Evolutionary conservation across 768 basidiomycete genomes (phyloP), one percentile per base, ranked within the genome.

Genomic region (Albatrellus ellisii): DNA sequence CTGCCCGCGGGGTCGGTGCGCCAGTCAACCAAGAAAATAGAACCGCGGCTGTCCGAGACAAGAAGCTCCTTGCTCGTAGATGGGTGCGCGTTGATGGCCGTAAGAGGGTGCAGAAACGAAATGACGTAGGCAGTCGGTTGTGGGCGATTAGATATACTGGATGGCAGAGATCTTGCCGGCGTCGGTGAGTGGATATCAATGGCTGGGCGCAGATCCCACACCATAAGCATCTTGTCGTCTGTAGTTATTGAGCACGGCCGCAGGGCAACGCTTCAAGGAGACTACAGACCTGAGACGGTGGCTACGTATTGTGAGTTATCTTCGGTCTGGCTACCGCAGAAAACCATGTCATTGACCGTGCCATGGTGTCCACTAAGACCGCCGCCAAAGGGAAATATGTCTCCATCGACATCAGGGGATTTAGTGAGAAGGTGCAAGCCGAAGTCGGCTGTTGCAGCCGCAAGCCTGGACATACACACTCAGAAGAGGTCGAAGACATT

Each of bases 171-270:
- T n/a, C n/a, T n/a, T n/a, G n/a, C n/a, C n/a, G n/a, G n/a, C n/a
- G n/a, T n/a, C n/a, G n/a, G n/a, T n/a, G n/a, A n/a, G 26, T 65
- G 56, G 32, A 70, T 62, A 41, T 71, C 60, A 35, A 68, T 42
- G 26, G 64, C 54, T 0, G 85, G 84, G 51, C 70, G 64, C n/a
- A 89, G 68, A 59, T 88, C 84, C 86, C 86, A 88, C 6, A 88
- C 75, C 75, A 86, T 80, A 28, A 86, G 69, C 71, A 81, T 79
- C 55, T 75, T 82, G 61, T 88, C 86, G 50, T 86, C 84, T 84
- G 47, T 5, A 31, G 41, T 18, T 6, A 38, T 28, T 21, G 20
- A 32, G 44, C 40, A 43, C 45, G 26, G 36, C 27, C 31, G 47
- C 34, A 48, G 43, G 20, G 39, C 26, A 21, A 20, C 46, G 21